Base-by-base conservation (phyloP, 805 yeast species). In the Suhomyces emberorum region DNA sequence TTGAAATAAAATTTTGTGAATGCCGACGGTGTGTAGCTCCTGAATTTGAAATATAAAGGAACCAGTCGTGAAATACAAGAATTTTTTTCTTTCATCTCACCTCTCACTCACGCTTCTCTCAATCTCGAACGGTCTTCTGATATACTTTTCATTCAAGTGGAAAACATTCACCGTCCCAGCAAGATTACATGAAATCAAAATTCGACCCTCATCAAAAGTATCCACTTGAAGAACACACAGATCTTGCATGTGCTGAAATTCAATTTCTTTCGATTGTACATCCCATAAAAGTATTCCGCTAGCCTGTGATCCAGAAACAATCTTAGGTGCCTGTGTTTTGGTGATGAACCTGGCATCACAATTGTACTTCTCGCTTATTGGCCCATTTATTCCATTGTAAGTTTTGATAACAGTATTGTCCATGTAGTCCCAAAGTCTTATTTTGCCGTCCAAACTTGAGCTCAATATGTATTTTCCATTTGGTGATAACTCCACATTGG, bases 391-490 rank as follows among this genome's bases (percentile, higher is more conserved):
- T 15, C 52, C 43, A 6, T 32, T 21, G 35, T 72, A 83, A 0
- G 95, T 86, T 55, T 88, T 86, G 22, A 87, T 83, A 16, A 87
- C 89, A 44, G 73, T 74, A 51, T 87, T 86, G 46, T 77, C 73
- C 76, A 86, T 77, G 58, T 85, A 88, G 58, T 88, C 93, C 96
- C 96, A 89, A 23, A 89, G 54, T 41, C 91, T 67, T 3, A 88
- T 65, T 3, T 72, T 64, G 3, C 96, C 96, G 57, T 88, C 96
- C 38, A 86, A 63, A 11, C 95, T 79, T 15, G 88, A 77, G 23
- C 93, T 85, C 28, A 88, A 63, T 3, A 91, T 70, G 49, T 74
- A 88, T 46, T 77, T 80, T 11, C 93, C 88, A 57, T 89, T 91
- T 4, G 89, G 89, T 0, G 93, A 76, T 47, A 86, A 76, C 38